These are phyloP conservation scores for Dichotomopilus funicola DNA, from an alignment of 2,329 filamentous ascomycete genomes.

Conservation along the genomic window DNA sequence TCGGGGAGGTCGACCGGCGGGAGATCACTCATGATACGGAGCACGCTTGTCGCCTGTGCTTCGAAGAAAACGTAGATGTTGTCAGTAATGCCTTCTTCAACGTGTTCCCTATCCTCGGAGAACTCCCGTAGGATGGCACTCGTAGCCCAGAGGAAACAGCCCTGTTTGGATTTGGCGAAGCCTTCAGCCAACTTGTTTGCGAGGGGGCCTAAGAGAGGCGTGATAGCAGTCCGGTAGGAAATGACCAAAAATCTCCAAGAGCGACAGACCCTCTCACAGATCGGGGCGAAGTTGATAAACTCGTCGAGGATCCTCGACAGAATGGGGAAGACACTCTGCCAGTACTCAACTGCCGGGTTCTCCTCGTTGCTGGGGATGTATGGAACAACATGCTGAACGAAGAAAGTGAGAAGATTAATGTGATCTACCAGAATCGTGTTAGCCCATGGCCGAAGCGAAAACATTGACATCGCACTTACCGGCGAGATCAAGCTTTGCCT, in stretches of 20 bases:
- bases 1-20: constrained; percentile 66
- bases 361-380: constrained; percentile 64
- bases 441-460: neutral
- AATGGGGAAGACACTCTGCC: constrained; percentile 86
- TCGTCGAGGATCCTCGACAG: constrained; percentile 80
- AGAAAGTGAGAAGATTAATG: constrained; percentile 84
- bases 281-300: constrained; percentile 78
- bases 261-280: constrained; percentile 86
- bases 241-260: constrained; percentile 98
- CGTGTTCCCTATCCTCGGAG: constrained; percentile 79
- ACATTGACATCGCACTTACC: constrained; percentile 43
- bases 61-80: constrained; percentile 94
- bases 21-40: constrained; percentile 81
- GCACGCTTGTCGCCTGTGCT: constrained; percentile 81
- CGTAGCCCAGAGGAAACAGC: constrained; percentile 98
- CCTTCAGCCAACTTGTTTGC: constrained; percentile 83
- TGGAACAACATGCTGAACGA: constrained; percentile 72
- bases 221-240: constrained; percentile 84
- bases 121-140: constrained; percentile 93
- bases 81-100: constrained; percentile 73
- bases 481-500: constrained; percentile 78
- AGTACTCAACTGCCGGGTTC: constrained; percentile 93
- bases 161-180: constrained; percentile 80
- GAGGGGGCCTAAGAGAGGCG: constrained; percentile 74
- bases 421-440: constrained; percentile 52